Evolutionary conservation across 2,329 filamentous ascomycete genomes (phyloP), one percentile per base, ranked within the genome.

Genomic region (Alternaria sp.): DNA sequence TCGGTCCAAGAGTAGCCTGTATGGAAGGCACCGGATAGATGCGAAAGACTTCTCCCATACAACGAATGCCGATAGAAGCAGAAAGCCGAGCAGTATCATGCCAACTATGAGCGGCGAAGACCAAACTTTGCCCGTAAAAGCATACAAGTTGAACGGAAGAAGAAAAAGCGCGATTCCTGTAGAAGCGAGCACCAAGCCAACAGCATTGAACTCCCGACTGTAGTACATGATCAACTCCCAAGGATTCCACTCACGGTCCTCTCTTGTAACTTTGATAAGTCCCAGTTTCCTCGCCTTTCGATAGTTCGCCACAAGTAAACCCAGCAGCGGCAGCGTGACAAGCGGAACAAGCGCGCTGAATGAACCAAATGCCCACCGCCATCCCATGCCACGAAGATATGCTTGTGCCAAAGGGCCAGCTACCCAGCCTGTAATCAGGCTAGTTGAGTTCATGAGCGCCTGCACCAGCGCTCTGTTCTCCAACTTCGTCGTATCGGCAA

Each of bases 361-460:
- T 68, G 84, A 82, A 20, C 88, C 89, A 69, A 88, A 91, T 1
- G 82, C 87, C 89, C 89, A 92, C 34, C 87, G 83, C 85, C 86
- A 91, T 2, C 83, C 80, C 3, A 83, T 79, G 0, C 81, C 75
- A 1, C 51, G 26, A 54, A 89, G 84, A 3, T 80, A 81, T 0
- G 20, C n/a, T 5, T 52, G 18, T 1, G 71, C 58, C 0, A 72
- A 39, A 2, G 72, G 69, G 2, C 69, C 69, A 7, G 42, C 63
- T 1, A 71, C 18, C 65, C 69, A 74, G 12, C 42, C 32, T 0
- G 68, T 74, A 24, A 69, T 65, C 2, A 73, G 48, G n/a, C 59
- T 62, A 0, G 69, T 54, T 1, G 71, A 70, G 4, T 47, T 59
- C 20, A 60, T 42, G 2, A 71, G 82, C 3, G 88, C 86, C 30